Base-by-base conservation (phyloP, 306 rosid genomes). In the Quercus parvula region DNA sequence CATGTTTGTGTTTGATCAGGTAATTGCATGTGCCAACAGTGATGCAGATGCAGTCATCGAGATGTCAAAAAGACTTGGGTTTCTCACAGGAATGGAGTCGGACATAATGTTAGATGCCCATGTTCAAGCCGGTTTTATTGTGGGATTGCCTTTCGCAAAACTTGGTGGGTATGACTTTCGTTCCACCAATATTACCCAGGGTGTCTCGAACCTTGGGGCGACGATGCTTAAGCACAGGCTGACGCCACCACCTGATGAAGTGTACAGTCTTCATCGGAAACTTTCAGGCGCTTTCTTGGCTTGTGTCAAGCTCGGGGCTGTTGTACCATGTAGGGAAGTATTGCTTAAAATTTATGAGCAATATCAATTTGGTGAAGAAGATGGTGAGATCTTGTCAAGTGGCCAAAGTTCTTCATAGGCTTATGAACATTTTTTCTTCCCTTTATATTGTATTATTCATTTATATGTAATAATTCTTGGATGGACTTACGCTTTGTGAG, bases 161-260 rank as follows among this genome's bases (percentile, higher is more conserved):
- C 61, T 88, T 11, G 91, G 98, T 57, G 90, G 89, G 20, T 91
- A 78, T 64, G 93, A 95, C 84, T 95, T 95, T 82, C 84, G 83
- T 4, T 76, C 94, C 67, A 81, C 83, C 84, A 89, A 92, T 81
- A 85, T 95, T 76, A 88, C 96, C 19, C 91, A 91, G 31, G 90
- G 88, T 86, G 77, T 93, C 78, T 84, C 96, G 52, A 92, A 86
- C 88, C 98, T 95, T 38, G 94, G 99, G 54, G 89, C 94, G 13
- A 95, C 98, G 12, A 95, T 95, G 99, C 86, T 95, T 71, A 89
- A 84, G 79, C 97, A 95, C 88, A 89, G 99, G 82, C 95, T 91
- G 56, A 92, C 99, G 4, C 99, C 99, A 41, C 99, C 99, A 25
- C 98, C 96, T 0, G 97, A 95, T 77, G 98, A 93, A 85, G 98